These are phyloP conservation scores for Penicillium sp. DNA, from an alignment of 2,329 filamentous ascomycete species.

Conservation along the genomic window DNA sequence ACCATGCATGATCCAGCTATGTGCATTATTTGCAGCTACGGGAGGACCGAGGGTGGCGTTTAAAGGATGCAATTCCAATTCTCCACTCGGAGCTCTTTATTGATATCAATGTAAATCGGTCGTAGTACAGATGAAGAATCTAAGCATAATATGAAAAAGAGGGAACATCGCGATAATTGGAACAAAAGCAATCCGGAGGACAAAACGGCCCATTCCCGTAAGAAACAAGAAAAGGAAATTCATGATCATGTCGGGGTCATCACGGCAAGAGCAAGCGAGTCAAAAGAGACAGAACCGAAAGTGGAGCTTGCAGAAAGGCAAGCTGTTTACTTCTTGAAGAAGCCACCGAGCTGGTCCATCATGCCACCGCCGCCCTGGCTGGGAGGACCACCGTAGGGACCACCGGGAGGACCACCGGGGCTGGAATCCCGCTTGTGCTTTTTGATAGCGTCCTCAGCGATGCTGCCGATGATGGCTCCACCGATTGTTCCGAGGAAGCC, in stretches of 20 bases:
- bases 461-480: conserved; percentile 52
- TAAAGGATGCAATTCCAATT: conserved; percentile 22
- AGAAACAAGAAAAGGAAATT: conserved; percentile 28
- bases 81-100: conserved; percentile 12
- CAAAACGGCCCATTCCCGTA: conserved; percentile 21
- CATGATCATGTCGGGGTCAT: conserved; percentile 25
- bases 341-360: conserved; percentile 42
- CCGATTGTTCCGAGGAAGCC: conserved; percentile 53
- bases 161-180: conserved; percentile 1
- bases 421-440: conserved; percentile 47
- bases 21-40: neutral
- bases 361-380: conserved; percentile 28
- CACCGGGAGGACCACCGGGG: conserved; percentile 25
- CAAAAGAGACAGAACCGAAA: conserved; percentile 6
- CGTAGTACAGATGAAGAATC: conserved; percentile 20
- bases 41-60: neutral
- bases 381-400: conserved; percentile 31
- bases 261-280: conserved; percentile 12
- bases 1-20: neutral
- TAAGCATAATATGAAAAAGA: conserved; percentile 9
- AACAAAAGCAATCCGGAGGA: conserved; percentile 21
- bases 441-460: conserved; percentile 51
- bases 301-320: conserved; percentile 1
- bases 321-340: conserved; percentile 43
- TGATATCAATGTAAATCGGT: conserved; percentile 22